These are phyloP conservation scores for Colletotrichum ledebouriae DNA, from an alignment of 2,329 filamentous ascomycete species.

Conservation along the genomic window DNA sequence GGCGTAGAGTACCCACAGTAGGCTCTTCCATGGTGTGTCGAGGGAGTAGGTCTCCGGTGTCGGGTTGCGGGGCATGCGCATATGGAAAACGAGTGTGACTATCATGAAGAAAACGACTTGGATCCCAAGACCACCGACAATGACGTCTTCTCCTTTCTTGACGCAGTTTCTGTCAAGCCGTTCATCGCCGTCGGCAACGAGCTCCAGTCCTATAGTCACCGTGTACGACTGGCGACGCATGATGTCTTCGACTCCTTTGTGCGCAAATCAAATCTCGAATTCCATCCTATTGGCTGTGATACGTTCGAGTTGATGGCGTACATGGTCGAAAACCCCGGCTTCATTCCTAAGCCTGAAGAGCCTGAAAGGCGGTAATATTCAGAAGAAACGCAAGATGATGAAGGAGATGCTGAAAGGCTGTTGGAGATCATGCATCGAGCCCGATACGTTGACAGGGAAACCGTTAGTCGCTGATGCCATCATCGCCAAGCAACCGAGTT, in stretches of 20 bases:
- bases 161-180: conserved; percentile 4
- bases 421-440: conserved; percentile 47
- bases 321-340: conserved; percentile 49
- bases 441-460: conserved; percentile 27
- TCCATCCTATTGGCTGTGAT: conserved; percentile 68
- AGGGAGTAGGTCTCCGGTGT: conserved; percentile 35
- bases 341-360: conserved; percentile 48
- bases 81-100: conserved; percentile 62
- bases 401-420: conserved; percentile 46
- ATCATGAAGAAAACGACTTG: conserved; percentile 70
- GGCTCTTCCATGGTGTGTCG: no score
- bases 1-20: no score
- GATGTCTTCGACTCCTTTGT: conserved; percentile 64
- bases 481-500: conserved; percentile 65
- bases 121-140: conserved; percentile 65
- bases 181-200: conserved; percentile 66
- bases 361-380: conserved; percentile 47
- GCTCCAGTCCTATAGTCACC: conserved; percentile 62
- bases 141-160: conserved; percentile 58
- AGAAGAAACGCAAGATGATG: conserved; percentile 46
- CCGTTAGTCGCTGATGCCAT: conserved; percentile 65
- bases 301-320: conserved; percentile 57
- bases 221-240: conserved; percentile 66
- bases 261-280: conserved; percentile 61
- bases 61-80: conserved; percentile 45